These are phyloP conservation scores for Pseudoneurospora amorphoporcata DNA, from an alignment of 495 filamentous ascomycete genomes.

Conservation along the genomic window DNA sequence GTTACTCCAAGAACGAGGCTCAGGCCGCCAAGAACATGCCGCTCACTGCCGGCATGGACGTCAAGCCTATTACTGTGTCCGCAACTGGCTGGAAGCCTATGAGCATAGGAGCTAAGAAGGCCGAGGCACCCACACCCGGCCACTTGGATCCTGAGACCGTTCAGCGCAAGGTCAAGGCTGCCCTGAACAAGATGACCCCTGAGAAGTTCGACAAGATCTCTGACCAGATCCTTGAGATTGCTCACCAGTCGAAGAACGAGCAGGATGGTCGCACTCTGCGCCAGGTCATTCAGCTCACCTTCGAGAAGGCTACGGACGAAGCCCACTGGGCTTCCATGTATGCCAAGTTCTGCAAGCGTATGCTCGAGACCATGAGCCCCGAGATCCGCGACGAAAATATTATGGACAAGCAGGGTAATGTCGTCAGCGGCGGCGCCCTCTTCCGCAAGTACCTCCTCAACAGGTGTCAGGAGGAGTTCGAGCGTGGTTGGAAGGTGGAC, in stretches of 20 bases:
- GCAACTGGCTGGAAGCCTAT: constrained; percentile 82
- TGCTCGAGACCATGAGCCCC: constrained; percentile 90
- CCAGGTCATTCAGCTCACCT: constrained; percentile 96
- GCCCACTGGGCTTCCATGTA: constrained; percentile 99
- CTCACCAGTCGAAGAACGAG: constrained; percentile 91
- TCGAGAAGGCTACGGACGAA: constrained; percentile 98
- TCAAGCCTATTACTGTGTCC: constrained; percentile 67
- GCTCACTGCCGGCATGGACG: constrained; percentile 65
- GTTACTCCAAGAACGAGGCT: constrained; percentile 46
- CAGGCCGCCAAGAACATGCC: constrained; percentile 75
- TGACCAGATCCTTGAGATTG: constrained; percentile 85
- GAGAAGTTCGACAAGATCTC: constrained; percentile 97
- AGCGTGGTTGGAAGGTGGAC: constrained; percentile 93
- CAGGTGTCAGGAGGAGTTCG: constrained; percentile 97
- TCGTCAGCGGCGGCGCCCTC: constrained; percentile 82
- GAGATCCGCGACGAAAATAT: constrained; percentile 95
- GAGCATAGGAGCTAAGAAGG: constrained; percentile 43
- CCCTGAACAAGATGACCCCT: constrained; percentile 98
- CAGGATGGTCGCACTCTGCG: constrained; percentile 86
- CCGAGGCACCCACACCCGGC: constrained; percentile 28
- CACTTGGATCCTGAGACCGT: constrained; percentile 85
- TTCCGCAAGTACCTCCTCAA: constrained; percentile 99
- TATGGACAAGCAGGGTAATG: constrained; percentile 69
- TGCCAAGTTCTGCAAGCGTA: constrained; percentile 94
- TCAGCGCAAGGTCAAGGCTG: constrained; percentile 96